Evolutionary conservation across 257 asterid genomes (phyloP).

Genomic region (Gardenia jasminoides): DNA sequence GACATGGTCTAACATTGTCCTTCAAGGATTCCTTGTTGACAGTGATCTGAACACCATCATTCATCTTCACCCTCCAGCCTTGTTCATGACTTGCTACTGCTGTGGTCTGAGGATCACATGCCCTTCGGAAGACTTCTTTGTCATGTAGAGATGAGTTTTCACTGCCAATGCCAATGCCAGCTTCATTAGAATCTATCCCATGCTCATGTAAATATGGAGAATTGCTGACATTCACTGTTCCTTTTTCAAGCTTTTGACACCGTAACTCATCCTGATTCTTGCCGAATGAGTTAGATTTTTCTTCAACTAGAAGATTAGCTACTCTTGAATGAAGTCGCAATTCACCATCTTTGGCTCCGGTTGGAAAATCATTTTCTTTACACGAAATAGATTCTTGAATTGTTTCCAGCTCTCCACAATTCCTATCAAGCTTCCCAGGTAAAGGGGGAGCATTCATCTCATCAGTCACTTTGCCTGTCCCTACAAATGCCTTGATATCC

Average conservation of each 20-base stretch:
- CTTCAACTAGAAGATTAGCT: constrained; percentile 29
- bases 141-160: constrained; percentile 29
- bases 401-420: constrained; percentile 27
- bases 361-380: constrained; percentile 31
- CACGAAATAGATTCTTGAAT: constrained; percentile 28
- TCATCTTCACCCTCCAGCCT: constrained; percentile 16
- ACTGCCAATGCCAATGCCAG: constrained; percentile 27
- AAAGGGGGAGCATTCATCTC: constrained; percentile 22
- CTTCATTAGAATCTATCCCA: constrained; percentile 29
- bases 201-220: constrained; percentile 29
- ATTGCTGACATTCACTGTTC: constrained; percentile 17
- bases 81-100: constrained; percentile 23
- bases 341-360: constrained; percentile 23
- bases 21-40: constrained; percentile 33
- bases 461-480: constrained; percentile 19
- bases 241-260: constrained; percentile 18
- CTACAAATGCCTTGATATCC: constrained; percentile 29
- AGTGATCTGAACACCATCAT: constrained; percentile 24
- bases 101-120: constrained; percentile 26
- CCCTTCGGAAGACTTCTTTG: constrained; percentile 27
- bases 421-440: constrained; percentile 28
- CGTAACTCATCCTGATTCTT: constrained; percentile 34
- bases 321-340: constrained; percentile 28
- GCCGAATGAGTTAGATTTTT: constrained; percentile 28
- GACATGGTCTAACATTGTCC: constrained; percentile 32